These are phyloP conservation scores for Racocetra persica DNA, from an alignment of 371 early-diverging fungal genomes.

Conservation along the genomic window DNA sequence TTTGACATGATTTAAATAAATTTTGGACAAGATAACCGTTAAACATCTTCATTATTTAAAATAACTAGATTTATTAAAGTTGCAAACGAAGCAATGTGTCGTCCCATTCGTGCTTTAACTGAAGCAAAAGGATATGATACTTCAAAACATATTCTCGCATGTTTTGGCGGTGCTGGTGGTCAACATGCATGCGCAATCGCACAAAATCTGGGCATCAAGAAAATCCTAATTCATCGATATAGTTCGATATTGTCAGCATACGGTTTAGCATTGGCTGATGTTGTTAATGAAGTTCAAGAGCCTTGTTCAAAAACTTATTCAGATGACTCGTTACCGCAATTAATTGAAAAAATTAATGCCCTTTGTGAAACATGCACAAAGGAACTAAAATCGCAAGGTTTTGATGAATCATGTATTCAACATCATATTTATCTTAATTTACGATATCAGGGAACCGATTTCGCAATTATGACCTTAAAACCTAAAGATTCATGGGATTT, in stretches of 20 bases:
- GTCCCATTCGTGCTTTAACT: conserved; percentile 93
- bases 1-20: neutral
- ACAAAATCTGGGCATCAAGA: conserved; percentile 81
- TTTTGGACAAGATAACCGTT: neutral
- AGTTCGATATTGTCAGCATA: conserved; percentile 94
- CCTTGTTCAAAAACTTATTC: conserved; percentile 67
- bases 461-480: conserved; percentile 90
- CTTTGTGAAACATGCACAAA: conserved; percentile 57
- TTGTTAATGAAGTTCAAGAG: conserved; percentile 91
- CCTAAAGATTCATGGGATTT: conserved; percentile 71
- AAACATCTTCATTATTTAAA: neutral
- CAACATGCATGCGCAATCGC: conserved; percentile 96
- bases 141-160: conserved; percentile 83
- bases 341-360: conserved; percentile 60
- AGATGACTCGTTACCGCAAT: conserved; percentile 47
- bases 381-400: conserved; percentile 58
- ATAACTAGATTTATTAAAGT: conserved; percentile 80
- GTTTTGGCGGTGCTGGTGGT: conserved; percentile 97
- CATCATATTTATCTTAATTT: conserved; percentile 84
- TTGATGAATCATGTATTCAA: conserved; percentile 58
- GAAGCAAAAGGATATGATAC: conserved; percentile 94
- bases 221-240: conserved; percentile 84
- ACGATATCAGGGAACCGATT: conserved; percentile 94
- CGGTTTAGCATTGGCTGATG: conserved; percentile 90
- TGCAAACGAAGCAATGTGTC: conserved; percentile 95